Percentiles rank a stretch among this genome's conserved stretches.
Conservation (phyloP, 805 yeast genomes). For the Nakazawaea laoshanensis region DNA sequence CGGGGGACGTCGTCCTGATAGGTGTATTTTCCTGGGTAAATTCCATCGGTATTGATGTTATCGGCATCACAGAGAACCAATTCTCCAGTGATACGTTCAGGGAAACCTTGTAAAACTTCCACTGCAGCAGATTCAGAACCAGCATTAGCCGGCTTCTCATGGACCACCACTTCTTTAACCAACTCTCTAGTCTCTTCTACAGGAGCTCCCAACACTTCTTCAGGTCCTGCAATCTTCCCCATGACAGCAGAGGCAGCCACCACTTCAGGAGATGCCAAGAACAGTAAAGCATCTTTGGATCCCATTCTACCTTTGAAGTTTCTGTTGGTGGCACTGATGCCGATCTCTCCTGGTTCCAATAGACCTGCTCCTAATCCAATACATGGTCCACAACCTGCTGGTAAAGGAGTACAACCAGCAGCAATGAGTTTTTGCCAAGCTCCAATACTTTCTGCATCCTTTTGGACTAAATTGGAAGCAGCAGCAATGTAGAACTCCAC, state of each 20-base stretch:
- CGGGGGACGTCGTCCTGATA: slow-evolving; percentile 95
- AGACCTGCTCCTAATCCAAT: slow-evolving; percentile 95
- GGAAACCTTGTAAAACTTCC: slow-evolving; percentile 87
- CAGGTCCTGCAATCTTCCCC: slow-evolving; percentile 91
- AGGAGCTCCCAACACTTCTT: slow-evolving; percentile 59
- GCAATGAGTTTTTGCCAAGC: slow-evolving; percentile 86
- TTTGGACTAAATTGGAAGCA: slow-evolving; percentile 88
- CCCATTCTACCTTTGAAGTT: slow-evolving; percentile 99
- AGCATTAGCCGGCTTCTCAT: slow-evolving; percentile 17
- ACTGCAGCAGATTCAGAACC: slow-evolving; percentile 33
- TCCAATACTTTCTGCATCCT: slow-evolving; percentile 84
- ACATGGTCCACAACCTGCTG: slow-evolving; percentile 99
- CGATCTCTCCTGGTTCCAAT: slow-evolving; percentile 92
- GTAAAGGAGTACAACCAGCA: slow-evolving; percentile 92
- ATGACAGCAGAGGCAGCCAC: slow-evolving; percentile 98
- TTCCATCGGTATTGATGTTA: slow-evolving; percentile 95
- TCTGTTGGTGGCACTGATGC: slow-evolving; percentile 96
- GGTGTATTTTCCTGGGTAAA: slow-evolving; percentile 97
- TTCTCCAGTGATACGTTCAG: slow-evolving; percentile 83
- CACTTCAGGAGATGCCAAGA: slow-evolving; percentile 93
- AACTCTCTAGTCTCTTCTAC: slow-evolving; percentile 42
- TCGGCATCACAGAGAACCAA: slow-evolving; percentile 94
- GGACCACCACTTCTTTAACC: slow-evolving; percentile 29
- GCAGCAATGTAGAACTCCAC: slow-evolving; percentile 98
- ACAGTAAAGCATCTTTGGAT: slow-evolving; percentile 90